Conservation (phyloP, 2,329 filamentous ascomycete species). For the Paramyrothecium roridum region DNA sequence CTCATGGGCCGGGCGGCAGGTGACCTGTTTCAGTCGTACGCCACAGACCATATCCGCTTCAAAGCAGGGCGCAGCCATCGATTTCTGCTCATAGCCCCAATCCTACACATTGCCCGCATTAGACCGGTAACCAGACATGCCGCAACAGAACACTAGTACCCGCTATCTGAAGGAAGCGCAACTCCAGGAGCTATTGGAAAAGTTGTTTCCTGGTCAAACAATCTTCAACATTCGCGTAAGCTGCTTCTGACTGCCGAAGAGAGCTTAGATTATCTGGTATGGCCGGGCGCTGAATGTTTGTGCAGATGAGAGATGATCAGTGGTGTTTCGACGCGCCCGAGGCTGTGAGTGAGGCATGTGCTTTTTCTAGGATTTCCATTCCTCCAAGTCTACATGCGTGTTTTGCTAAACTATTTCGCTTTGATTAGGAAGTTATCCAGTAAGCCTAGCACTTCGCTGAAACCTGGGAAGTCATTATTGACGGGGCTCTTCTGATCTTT, state of each 20-base stretch:
- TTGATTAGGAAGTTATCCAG: neutral
- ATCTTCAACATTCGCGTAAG: slow-evolving; percentile 24
- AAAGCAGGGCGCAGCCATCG: too few species aligned
- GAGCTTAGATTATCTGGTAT: neutral
- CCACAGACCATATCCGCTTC: too few species aligned
- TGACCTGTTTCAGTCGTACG: too few species aligned
- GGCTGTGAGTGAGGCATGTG: neutral
- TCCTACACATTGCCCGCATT: neutral
- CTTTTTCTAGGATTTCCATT: neutral
- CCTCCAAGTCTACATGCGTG: slow-evolving; percentile 1
- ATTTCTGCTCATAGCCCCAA: neutral
- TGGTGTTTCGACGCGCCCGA: slow-evolving; percentile 22
- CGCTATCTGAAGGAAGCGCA: slow-evolving; percentile 21
- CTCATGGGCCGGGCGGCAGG: too few species aligned
- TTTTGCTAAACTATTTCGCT: neutral
- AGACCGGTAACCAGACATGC: neutral
- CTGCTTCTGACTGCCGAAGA: neutral
- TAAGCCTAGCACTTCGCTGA: neutral
- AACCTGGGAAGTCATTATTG: neutral
- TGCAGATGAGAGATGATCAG: slow-evolving; percentile 23
- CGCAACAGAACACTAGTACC: slow-evolving; percentile 15
- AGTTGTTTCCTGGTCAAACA: slow-evolving; percentile 17
- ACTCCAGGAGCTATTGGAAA: slow-evolving; percentile 19
- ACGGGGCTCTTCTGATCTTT: neutral
- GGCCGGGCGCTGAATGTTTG: slow-evolving; percentile 5